phyloP scores from a whole-genome alignment of 2,329 filamentous ascomycete species.

The Byssochlamys sp. region DNA sequence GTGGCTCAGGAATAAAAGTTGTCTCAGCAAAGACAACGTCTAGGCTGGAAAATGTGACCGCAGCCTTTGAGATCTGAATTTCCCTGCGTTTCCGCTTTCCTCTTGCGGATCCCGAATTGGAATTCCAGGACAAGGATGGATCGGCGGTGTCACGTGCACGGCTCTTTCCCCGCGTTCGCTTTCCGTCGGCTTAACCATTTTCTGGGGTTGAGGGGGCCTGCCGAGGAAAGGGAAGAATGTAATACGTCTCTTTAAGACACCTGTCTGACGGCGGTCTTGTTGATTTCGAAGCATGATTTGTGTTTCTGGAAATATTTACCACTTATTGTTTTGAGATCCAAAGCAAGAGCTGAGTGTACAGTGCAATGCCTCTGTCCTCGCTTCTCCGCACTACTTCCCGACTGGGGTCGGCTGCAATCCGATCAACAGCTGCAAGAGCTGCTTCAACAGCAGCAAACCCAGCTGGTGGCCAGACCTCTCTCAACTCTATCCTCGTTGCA shows the following conservation, averaged over 20 bases:
- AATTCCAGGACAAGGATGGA: constrained; percentile 1
- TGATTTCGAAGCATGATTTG: not conserved
- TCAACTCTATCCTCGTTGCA: constrained; percentile 79
- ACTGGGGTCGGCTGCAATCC: constrained; percentile 20
- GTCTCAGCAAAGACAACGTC: not conserved
- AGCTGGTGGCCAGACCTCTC: constrained; percentile 24
- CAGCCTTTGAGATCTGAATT: not conserved
- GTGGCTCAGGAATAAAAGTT: not conserved
- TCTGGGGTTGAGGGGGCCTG: constrained; percentile 5
- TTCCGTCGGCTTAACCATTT: constrained; percentile 23
- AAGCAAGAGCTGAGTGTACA: not conserved
- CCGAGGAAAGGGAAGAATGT: constrained; percentile 1
- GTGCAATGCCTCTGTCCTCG: constrained; percentile 28
- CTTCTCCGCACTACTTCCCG: constrained; percentile 33
- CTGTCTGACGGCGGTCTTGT: not conserved
- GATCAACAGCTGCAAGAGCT: constrained; percentile 17
- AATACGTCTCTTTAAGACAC: not conserved
- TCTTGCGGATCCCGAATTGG: not conserved
- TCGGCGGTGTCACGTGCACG: constrained; percentile 11
- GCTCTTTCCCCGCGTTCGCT: constrained; percentile 28
- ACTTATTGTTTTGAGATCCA: not conserved
- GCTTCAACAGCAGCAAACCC: constrained; percentile 19
- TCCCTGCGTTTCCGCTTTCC: not conserved
- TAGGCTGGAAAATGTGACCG: not conserved
- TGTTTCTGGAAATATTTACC: not conserved